Evolutionary conservation across 1,284 basidiomycete species (phyloP), one percentile per base, ranked within the genome.

Genomic region (Naganishia sp.): DNA sequence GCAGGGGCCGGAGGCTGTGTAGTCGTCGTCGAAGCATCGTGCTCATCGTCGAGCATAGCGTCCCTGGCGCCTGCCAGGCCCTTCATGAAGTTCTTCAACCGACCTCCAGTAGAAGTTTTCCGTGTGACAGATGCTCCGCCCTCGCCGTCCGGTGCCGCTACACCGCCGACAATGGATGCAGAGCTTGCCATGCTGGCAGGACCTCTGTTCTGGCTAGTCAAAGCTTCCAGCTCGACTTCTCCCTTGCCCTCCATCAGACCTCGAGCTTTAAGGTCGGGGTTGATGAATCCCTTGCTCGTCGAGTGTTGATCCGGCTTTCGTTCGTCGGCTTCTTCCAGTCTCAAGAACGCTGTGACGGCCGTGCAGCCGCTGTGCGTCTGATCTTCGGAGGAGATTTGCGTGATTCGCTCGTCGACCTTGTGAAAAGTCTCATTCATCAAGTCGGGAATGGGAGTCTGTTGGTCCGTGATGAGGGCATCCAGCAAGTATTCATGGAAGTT

Each of bases 291-390:
- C 41, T 69, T 69, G 28, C 69, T 64, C 3, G 70, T 60, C 35
- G 58, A 52, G 39, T 47, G 53, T 41, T 62, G 35, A 42, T 62
- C 41, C 7, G 47, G 42, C 6, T 51, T 58, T 21, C 74, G 70
- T 5, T 79, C 77, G 2, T 76, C 71, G 17, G 74, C 83, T 72
- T 94, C 90, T 80, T 99, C 96, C 65, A 97, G 81, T n/a, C 96
- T 89, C 53, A 99, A 84, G 80, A 99, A 94, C 3, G 92, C 93
- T n/a, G 92, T 94, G 39, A 97, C 96, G 3, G 92, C 96, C 0
- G 96, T 99, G 75, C 95, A 99, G 0, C 96, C 96, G 10, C 93
- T 95, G 74, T 96, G 92, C 56, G 94, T 94, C 75, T 90, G 92
- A 72, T 90, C 91, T 41, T 90, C 86, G 73, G 90, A 88, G 50